Conservation (phyloP, 1,284 basidiomycete species). For the Inonotus hispidus region DNA sequence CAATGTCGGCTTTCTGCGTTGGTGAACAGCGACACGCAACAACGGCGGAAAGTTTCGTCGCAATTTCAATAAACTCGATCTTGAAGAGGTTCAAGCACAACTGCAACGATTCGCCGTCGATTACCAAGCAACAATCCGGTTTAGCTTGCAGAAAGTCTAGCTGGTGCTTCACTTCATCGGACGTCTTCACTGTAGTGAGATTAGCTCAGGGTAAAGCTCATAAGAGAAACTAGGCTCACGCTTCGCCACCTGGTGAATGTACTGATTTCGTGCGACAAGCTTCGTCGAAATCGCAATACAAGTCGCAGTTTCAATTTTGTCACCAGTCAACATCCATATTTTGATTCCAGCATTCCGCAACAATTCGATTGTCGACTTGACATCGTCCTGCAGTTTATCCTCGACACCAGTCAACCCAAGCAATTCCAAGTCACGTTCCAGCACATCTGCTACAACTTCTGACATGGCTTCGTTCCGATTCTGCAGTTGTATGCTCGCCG, state of each 20-base stretch:
- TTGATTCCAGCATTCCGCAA: constrained; percentile 95
- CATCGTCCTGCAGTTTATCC: constrained; percentile 97
- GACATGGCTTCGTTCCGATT: constrained; percentile 81
- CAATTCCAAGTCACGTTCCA: constrained; percentile 90
- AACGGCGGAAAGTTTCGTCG: constrained; percentile 93
- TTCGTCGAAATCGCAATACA: constrained; percentile 98
- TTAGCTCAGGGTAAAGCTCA: constrained; percentile 12
- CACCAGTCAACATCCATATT: constrained; percentile 99
- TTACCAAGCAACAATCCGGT: constrained; percentile 95
- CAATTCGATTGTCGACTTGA: constrained; percentile 89
- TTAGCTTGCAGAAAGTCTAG: constrained; percentile 96
- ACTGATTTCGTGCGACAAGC: constrained; percentile 92
- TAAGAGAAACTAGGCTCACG: constrained; percentile 42
- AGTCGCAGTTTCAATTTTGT: constrained; percentile 98
- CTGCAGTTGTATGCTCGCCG: constrained; percentile 74
- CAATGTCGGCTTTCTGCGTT: constrained; percentile 98
- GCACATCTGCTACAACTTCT: constrained; percentile 64
- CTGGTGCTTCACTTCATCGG: constrained; percentile 80
- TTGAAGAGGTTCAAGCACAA: constrained; percentile 87
- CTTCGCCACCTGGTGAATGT: constrained; percentile 96
- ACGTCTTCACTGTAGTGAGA: constrained; percentile 61
- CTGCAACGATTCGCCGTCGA: constrained; percentile 96
- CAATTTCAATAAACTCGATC: constrained; percentile 92
- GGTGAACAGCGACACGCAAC: constrained; percentile 98
- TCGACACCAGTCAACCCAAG: constrained; percentile 96